Conservation (phyloP, 2,329 filamentous ascomycete genomes). For the Triangularia verruculosa region DNA sequence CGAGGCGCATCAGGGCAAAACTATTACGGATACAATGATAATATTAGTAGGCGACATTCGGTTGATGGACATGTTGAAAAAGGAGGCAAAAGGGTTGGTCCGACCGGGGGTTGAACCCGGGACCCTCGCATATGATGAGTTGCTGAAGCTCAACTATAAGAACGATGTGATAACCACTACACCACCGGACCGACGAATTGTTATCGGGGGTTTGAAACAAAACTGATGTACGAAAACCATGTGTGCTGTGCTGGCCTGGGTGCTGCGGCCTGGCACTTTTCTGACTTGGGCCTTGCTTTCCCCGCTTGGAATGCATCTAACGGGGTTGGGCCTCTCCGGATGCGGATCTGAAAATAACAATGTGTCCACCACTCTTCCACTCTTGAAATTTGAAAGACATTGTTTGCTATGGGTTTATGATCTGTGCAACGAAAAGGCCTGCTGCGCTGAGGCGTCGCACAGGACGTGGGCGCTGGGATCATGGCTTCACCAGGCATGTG, state of each 20-base stretch:
- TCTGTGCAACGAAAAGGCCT: neutral
- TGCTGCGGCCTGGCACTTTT: neutral
- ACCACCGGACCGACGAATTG: neutral
- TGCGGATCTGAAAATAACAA: neutral
- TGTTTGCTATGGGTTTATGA: no score
- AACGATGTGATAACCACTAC: constrained; percentile 6
- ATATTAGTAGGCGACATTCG: neutral
- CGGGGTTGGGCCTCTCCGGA: neutral
- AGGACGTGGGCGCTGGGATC: no score
- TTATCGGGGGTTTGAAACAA: neutral
- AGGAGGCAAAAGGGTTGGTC: neutral
- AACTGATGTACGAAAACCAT: neutral
- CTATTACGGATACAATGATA: neutral
- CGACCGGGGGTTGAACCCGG: constrained; percentile 1
- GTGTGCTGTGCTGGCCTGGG: neutral
- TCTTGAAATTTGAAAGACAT: neutral
- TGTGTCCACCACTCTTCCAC: neutral
- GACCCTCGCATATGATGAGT: constrained; percentile 4
- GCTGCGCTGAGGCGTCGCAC: neutral
- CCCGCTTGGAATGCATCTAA: neutral
- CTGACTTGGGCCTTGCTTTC: neutral
- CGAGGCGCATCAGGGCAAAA: neutral
- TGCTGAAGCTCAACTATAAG: constrained; percentile 3
- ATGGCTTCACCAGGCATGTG: neutral
- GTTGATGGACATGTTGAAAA: neutral